phyloP scores from a whole-genome alignment of 2,329 filamentous ascomycete genomes.

The Lachnellula cervina region DNA sequence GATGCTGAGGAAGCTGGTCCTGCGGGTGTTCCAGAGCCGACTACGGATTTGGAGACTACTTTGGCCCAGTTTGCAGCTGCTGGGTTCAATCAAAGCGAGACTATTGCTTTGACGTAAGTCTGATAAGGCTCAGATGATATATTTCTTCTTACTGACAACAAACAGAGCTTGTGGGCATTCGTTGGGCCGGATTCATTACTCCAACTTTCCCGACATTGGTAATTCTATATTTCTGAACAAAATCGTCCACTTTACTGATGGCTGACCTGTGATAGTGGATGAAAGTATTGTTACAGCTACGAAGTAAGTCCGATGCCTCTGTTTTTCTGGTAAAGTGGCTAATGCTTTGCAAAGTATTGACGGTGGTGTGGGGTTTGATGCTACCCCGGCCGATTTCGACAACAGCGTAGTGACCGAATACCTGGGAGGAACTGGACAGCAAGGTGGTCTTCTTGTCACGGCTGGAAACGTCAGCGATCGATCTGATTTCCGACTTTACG shows the following conservation, averaged over 20 bases:
- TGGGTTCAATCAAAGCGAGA: constrained; percentile 21
- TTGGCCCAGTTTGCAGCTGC: constrained; percentile 17
- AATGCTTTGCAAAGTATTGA: constrained; percentile 3
- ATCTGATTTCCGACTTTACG: constrained; percentile 4
- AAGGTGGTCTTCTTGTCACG: constrained; percentile 39
- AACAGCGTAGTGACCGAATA: constrained; percentile 47
- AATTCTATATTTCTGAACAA: too few relatives aligned
- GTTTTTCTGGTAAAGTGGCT: background rate
- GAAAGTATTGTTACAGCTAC: background rate
- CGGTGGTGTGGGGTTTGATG: constrained; percentile 34
- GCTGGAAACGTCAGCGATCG: background rate
- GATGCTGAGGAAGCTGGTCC: constrained; percentile 27
- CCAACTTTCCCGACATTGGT: constrained; percentile 12
- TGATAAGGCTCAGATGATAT: background rate
- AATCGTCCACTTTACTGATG: too few relatives aligned
- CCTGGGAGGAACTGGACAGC: constrained; percentile 43
- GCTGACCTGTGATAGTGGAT: background rate
- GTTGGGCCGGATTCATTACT: constrained; percentile 14
- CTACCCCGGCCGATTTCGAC: constrained; percentile 46
- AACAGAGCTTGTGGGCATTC: constrained; percentile 20
- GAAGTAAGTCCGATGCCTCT: background rate
- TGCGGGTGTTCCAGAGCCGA: constrained; percentile 17
- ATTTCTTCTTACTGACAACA: background rate
- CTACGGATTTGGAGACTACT: constrained; percentile 9
- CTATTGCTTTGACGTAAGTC: constrained; percentile 17